Evolutionary conservation across 495 filamentous ascomycete species (phyloP).

Genomic region (Penicillium silybi): DNA sequence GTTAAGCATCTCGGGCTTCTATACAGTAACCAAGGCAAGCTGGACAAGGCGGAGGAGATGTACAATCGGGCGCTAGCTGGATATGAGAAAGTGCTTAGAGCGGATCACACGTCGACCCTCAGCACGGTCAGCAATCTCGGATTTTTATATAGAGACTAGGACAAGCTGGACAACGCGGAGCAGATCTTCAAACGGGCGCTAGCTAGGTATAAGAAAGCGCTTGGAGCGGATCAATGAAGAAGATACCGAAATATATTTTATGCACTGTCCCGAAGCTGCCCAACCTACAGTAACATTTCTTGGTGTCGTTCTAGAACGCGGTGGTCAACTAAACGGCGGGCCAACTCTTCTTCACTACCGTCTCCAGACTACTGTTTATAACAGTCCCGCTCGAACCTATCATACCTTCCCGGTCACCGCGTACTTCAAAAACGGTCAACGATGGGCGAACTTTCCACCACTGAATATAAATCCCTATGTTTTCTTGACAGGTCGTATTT

Average conservation of each 20-base stretch:
- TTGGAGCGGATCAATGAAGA: slow-evolving; percentile 2
- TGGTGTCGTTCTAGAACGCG: slow-evolving; percentile 3
- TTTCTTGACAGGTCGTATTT: not conserved
- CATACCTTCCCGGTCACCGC: slow-evolving; percentile 13
- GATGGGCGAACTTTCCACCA: slow-evolving; percentile 5
- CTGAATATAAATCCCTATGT: not conserved
- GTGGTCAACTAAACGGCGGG: slow-evolving; percentile 9
- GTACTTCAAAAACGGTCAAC: slow-evolving; percentile 14
- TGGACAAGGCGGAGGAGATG: no score
- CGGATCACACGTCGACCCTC: not conserved
- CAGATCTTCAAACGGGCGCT: slow-evolving; percentile 20
- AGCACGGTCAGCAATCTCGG: not conserved
- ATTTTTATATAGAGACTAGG: not conserved
- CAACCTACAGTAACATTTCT: slow-evolving; percentile 8
- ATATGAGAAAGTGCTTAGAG: not conserved
- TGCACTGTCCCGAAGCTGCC: slow-evolving; percentile 14
- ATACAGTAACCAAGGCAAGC: no score
- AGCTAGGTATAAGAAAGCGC: not conserved
- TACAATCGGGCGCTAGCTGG: no score
- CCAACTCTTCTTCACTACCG: slow-evolving; percentile 11
- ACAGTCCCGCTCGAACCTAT: slow-evolving; percentile 1
- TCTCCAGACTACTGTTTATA: slow-evolving; percentile 14
- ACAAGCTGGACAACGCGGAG: slow-evolving; percentile 17
- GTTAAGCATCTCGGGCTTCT: no score
- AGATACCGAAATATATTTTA: slow-evolving; percentile 11